Percentiles rank a stretch among this genome's conserved stretches.
Evolutionary conservation across 345 rosid species (phyloP).

Genomic region (Sisymbrium altissimum): DNA sequence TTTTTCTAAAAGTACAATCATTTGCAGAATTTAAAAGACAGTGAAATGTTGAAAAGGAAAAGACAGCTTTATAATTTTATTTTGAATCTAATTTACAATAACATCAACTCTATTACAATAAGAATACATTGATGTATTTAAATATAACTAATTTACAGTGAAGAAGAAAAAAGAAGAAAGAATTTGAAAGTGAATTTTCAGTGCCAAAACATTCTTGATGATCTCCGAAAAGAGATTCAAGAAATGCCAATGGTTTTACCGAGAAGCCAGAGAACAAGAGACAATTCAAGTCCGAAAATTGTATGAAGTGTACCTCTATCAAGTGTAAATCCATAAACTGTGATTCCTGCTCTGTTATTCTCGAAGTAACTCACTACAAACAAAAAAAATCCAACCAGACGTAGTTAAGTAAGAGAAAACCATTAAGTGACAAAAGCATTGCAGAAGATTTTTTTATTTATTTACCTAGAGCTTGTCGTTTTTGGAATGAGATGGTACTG

Average conservation of each 20-base stretch:
- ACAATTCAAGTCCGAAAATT: conserved; percentile 75
- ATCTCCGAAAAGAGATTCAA: conserved; percentile 21
- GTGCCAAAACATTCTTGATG: conserved; percentile 4
- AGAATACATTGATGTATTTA: not conserved
- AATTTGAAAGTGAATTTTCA: not conserved
- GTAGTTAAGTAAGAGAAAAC: not conserved
- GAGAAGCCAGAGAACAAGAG: conserved; percentile 92
- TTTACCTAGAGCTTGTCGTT: conserved; percentile 89
- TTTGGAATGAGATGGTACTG: conserved; percentile 82
- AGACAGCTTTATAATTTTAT: not conserved
- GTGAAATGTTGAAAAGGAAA: not conserved
- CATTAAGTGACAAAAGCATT: not conserved
- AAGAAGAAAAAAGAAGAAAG: not conserved
- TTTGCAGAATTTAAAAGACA: not conserved
- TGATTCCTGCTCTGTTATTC: conserved; percentile 87
- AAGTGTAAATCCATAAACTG: conserved; percentile 75
- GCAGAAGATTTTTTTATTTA: not conserved
- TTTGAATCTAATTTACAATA: conserved; percentile 10
- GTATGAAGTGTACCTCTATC: conserved; percentile 85
- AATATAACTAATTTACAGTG: not conserved
- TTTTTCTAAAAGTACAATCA: not conserved
- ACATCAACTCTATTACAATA: conserved; percentile 7
- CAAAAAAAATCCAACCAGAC: not conserved
- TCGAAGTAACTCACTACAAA: conserved; percentile 80
- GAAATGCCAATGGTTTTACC: conserved; percentile 84